These are phyloP conservation scores for Ustilago nuda DNA, from an alignment of 1,284 basidiomycete species.

Conservation along the genomic window DNA sequence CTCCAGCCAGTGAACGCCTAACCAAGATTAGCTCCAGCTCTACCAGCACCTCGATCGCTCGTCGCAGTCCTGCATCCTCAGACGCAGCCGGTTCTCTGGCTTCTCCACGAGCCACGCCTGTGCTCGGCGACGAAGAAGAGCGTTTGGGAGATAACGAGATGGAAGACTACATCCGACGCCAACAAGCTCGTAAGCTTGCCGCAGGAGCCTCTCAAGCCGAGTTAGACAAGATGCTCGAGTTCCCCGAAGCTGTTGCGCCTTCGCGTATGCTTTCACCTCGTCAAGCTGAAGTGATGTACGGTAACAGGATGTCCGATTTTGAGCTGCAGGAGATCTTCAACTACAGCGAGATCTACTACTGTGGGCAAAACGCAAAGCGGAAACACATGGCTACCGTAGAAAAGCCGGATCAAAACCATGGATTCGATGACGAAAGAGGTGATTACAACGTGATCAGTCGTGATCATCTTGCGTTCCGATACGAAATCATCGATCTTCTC, in stretches of 20 bases:
- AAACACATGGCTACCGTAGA: conserved; percentile 72
- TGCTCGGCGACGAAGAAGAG: conserved; percentile 79
- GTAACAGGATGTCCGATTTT: conserved; percentile 72
- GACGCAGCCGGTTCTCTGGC: conserved; percentile 24
- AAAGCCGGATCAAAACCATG: conserved; percentile 85
- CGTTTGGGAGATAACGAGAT: conserved; percentile 93
- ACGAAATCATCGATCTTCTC: conserved; percentile 89
- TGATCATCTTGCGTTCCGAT: conserved; percentile 95
- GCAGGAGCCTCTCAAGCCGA: conserved; percentile 82
- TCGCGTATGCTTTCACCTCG: conserved; percentile 77
- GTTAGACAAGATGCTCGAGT: conserved; percentile 86
- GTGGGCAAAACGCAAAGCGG: conserved; percentile 73
- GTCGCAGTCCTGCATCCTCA: conserved; percentile 37
- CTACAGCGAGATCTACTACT: conserved; percentile 84
- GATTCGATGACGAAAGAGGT: conserved; percentile 97
- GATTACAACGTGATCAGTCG: conserved; percentile 91
- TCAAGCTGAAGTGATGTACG: conserved; percentile 71
- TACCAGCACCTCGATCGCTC: conserved; percentile 18
- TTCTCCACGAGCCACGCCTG: conserved; percentile 37
- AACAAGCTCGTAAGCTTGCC: conserved; percentile 87
- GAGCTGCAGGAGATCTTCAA: conserved; percentile 93
- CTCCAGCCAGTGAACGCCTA: conserved; percentile 29
- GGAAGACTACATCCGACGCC: conserved; percentile 89
- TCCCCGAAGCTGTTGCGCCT: conserved; percentile 88
- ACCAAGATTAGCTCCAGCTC: conserved; percentile 21